Base-by-base conservation (phyloP, 2,329 filamentous ascomycete genomes). In the Nemania abortiva region DNA sequence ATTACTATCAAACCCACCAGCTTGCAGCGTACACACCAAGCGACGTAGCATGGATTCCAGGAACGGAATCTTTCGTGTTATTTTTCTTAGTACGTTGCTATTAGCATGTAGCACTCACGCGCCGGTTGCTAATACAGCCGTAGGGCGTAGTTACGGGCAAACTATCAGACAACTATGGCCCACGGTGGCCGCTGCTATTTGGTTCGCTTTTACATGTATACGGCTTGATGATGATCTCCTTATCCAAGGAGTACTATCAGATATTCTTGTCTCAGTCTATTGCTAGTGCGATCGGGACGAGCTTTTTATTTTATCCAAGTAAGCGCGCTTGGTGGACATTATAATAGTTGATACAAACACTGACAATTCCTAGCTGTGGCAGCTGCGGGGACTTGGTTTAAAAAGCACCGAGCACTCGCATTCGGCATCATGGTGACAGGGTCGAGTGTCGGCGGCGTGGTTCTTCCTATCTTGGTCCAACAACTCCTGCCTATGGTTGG, bases 191-290 rank as follows among this genome's bases (percentile, higher is more conserved):
- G 2, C 77, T 90, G 1, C 34, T 86, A 10, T 70, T 79, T 39
- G 88, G 88, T 50, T 84, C 84, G 1, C 76, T 88, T 42, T 75
- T 87, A 50, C 85, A 88, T 74, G 80, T 88, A 39, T 86, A 90
- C 63, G 85, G 86, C 6, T 74, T 90, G 20, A 90, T 90, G 87
- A 89, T 90, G 87, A 83, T 85, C 0, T 86, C 83, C 39, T 79
- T 90, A 18, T 74, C 73, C 31, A 73, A 72, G 37, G 39, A 79
- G 66, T 82, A 81, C 76, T 82, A 80, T 73, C 81, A 82, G 71
- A 76, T 81, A 72, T 72, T 82, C 68, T 78, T 82, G 6, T 75
- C 79, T 11, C 81, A 82, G 74, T 73, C 74, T 31, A 60, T 82
- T 31, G 74, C 78, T 29, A 70, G 72, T 34, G 70, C 75, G 13